phyloP scores from a whole-genome alignment of 495 filamentous ascomycete genomes.

The Penicillium silybi region DNA sequence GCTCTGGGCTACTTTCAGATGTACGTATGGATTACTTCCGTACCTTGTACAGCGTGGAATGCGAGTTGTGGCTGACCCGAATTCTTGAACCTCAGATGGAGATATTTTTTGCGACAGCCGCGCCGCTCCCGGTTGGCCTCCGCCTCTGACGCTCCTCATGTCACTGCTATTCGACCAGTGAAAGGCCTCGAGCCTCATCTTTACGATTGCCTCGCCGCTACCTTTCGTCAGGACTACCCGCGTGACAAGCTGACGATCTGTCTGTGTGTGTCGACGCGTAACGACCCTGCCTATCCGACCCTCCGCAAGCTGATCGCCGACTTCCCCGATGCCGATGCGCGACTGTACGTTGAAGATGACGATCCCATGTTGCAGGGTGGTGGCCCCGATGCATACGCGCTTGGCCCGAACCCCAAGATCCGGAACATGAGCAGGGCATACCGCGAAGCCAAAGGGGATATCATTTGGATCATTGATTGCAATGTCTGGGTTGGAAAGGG shows the following conservation, averaged over 20 bases:
- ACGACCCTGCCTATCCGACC: slow-evolving; percentile 74
- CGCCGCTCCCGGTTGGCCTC: slow-evolving; percentile 28
- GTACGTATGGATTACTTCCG: slow-evolving; percentile 31
- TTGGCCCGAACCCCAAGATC: slow-evolving; percentile 98
- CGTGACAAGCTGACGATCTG: slow-evolving; percentile 70
- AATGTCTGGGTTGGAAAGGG: slow-evolving; percentile 88
- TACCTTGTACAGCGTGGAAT: background rate
- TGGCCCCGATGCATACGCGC: slow-evolving; percentile 47
- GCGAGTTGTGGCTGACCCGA: slow-evolving; percentile 1
- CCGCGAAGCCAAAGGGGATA: slow-evolving; percentile 85
- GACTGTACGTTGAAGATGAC: slow-evolving; percentile 79
- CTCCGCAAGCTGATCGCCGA: slow-evolving; percentile 66
- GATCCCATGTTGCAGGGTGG: slow-evolving; percentile 63
- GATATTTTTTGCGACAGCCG: slow-evolving; percentile 40
- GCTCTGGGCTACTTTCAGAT: slow-evolving; percentile 57
- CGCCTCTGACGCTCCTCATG: slow-evolving; percentile 56
- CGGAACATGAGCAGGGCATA: slow-evolving; percentile 94
- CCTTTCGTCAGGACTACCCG: slow-evolving; percentile 81
- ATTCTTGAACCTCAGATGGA: slow-evolving; percentile 34
- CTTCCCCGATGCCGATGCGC: slow-evolving; percentile 69
- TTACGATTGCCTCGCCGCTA: slow-evolving; percentile 89
- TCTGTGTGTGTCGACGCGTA: slow-evolving; percentile 74
- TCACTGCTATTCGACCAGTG: slow-evolving; percentile 89
- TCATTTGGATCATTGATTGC: slow-evolving; percentile 94
- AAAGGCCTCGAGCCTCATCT: slow-evolving; percentile 89